Percentiles rank a stretch among this genome's conserved stretches.
Conservation (phyloP, 1,139 yeast species). For the Taiozyma sp. region DNA sequence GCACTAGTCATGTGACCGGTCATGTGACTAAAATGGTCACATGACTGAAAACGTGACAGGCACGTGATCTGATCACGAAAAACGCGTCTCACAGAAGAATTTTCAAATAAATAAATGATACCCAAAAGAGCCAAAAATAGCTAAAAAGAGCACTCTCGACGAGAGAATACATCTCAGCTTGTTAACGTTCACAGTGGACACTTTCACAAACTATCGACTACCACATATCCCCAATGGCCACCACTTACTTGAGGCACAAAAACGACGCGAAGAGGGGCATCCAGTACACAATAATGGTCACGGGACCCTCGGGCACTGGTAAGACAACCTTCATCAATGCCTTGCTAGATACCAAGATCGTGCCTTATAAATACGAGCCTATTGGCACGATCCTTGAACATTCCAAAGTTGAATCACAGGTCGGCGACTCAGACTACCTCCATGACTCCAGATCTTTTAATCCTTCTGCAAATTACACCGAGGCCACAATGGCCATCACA, state of each 20-base stretch:
- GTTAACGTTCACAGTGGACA: no score
- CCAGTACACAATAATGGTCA: constrained; percentile 73
- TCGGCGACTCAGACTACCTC: constrained; percentile 26
- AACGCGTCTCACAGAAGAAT: constrained; percentile 3
- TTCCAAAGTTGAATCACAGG: constrained; percentile 29
- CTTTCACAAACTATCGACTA: no score
- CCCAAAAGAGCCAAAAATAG: not conserved
- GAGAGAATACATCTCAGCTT: not conserved
- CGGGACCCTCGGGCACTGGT: constrained; percentile 76
- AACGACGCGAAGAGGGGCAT: constrained; percentile 83
- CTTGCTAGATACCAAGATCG: constrained; percentile 53
- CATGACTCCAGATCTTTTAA: constrained; percentile 36
- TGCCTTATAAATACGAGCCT: constrained; percentile 51
- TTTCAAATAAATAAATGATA: not conserved
- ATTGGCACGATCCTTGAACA: constrained; percentile 21
- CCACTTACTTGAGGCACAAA: constrained; percentile 46
- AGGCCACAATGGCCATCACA: constrained; percentile 55
- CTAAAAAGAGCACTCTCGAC: not conserved
- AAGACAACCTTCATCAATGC: constrained; percentile 81
- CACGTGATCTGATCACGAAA: not conserved
- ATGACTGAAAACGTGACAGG: no score
- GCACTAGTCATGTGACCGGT: no score
- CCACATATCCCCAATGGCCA: constrained; percentile 11
- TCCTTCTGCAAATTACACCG: constrained; percentile 38
- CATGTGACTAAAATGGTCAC: no score